Base-by-base conservation (phyloP, 1,284 basidiomycete species). In the Malassezia restricta region DNA sequence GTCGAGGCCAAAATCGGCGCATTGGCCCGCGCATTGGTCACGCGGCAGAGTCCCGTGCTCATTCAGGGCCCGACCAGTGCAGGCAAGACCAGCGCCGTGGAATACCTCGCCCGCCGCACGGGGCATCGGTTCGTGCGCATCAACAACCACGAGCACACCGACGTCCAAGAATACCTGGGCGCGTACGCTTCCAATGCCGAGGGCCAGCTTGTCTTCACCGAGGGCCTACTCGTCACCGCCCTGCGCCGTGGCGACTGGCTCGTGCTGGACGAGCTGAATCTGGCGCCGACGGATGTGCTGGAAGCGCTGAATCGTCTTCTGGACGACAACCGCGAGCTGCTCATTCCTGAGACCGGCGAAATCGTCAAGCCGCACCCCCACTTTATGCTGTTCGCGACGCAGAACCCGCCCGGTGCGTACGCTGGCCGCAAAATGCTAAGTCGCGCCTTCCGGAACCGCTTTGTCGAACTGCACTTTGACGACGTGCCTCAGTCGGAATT, bases 131-230 rank as follows among this genome's bases (percentile, higher is more conserved):
- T 98, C 72, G 84, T 99, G 28, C 86, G 94, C 33, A 96, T 98
- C 80, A 98, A 99, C 77, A 98, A 99, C 68, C 94, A 99, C 76
- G 94, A 99, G 66, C 94, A 98, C 71, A 99, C 94, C 5, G 94
- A 99, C 74, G 91, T 77, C 48, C 94, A 99, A 70, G 94, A 99
- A 72, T 99, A 99, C 70, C 79, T 98, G 46, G 94, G 94, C 6
- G 91, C 90, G 0, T 99, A 99, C 68, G 83, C 92, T 12, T 91
- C 92, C 1, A 91, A 98, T 74, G 82, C 90, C 5, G 74, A 81
- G 24, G 94, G 94, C 20, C 92, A 90, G 73, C 80, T 98, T 14
- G 82, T 86, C 11, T 98, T 94, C 76, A 85, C 86, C 63, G 94
- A 98, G 71, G 94, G 94, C 8, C 51, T 73, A 40, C 80, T 99